Conservation (phyloP, 108 stramenopile species). For the Epithemia pelagica region DNA sequence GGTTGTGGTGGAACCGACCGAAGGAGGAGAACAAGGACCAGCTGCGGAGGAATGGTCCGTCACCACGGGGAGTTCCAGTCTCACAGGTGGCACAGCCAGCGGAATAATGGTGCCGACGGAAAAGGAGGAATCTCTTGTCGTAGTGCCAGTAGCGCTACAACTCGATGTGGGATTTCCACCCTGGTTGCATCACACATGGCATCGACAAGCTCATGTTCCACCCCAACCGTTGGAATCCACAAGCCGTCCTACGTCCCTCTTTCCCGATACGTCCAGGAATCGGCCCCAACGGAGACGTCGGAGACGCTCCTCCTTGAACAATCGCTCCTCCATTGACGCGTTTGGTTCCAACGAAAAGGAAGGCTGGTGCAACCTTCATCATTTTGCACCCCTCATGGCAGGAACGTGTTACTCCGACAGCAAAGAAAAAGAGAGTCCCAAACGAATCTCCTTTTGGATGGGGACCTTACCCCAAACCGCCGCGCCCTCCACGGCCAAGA, state of each 20-base stretch:
- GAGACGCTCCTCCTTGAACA: not conserved
- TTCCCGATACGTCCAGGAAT: not conserved
- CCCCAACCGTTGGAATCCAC: too few species aligned
- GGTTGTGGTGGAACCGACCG: not conserved
- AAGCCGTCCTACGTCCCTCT: not conserved
- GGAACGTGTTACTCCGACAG: not conserved
- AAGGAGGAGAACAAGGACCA: too few species aligned
- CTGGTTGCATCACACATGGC: not conserved
- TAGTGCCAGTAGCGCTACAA: too few species aligned
- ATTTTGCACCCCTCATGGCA: not conserved
- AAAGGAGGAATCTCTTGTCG: too few species aligned
- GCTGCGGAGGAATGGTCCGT: too few species aligned
- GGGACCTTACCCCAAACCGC: not conserved
- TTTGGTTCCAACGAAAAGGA: too few species aligned
- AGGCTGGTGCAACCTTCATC: not conserved
- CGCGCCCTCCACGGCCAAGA: not conserved
- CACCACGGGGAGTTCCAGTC: too few species aligned
- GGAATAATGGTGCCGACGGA: too few species aligned
- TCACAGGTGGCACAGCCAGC: too few species aligned
- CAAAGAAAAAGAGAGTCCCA: not conserved
- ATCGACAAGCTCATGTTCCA: too few species aligned
- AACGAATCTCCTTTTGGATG: not conserved
- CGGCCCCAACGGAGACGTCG: not conserved
- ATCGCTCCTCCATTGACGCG: not conserved
- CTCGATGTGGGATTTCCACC: not conserved